Evolutionary conservation across 2,329 filamentous ascomycete species (phyloP), one percentile per base, ranked within the genome.

Genomic region (Pseudocercospora eumusae): DNA sequence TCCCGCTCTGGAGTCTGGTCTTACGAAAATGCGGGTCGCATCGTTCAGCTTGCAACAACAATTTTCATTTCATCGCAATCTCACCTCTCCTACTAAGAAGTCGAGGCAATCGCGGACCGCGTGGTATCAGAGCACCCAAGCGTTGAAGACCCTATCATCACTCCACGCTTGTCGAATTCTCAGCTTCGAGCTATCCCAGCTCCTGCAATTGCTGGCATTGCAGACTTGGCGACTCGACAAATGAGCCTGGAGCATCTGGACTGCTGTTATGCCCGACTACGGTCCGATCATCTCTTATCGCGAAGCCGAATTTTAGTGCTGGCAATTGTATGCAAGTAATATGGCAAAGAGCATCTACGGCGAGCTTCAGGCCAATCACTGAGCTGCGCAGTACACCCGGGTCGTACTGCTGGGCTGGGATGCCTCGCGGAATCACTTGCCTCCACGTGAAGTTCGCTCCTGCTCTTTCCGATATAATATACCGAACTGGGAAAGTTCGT

Each of bases 111-210:
- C 47, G 47, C 23, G 47, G 45, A 52, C 15, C 47, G 25, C 47
- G 18, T 40, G 36, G n/a, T 52, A 52, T 52, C 47, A 31, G 21
- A 27, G 7, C 47, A 52, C 10, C n/a, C 47, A 28, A 31, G 47
- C 47, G 31, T 52, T 28, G 6, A 23, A 52, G 4, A n/a, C 36
- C n/a, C 36, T 40, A 18, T 18, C 15, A 18, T 18, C 15, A 40
- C 36, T 40, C 36, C 36, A 40, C 36, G 18, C 15, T 52, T n/a
- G 10, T 28, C 11, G 23, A n/a, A 52, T 23, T 25, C 47, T 52
- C 47, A 52, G 47, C 47, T 31, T 25, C 4, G 25, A 52, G 47
- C 47, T 52, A 52, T 13, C 47, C 47, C 47, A 27, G 47, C 47
- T 28, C 18, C 21, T 52, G 47, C 47, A 52, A 52, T 15, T 10